Base-by-base conservation (phyloP, 768 basidiomycete genomes). In the Phylloporus rhodoxanthus region DNA sequence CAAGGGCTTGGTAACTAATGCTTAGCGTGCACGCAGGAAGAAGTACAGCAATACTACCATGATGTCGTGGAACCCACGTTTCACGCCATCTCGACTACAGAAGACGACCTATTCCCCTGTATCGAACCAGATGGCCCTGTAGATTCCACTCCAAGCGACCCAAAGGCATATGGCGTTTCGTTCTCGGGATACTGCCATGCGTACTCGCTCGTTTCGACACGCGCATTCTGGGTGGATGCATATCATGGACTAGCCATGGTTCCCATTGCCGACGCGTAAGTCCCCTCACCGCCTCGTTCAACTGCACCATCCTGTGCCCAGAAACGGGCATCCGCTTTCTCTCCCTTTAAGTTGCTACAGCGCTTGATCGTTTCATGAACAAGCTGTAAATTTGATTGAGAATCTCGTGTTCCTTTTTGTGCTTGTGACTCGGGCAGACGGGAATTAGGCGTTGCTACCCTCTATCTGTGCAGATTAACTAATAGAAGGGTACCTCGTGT, bases 241-340 rank as follows among this genome's bases (percentile, higher is more conserved):
- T 92, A 81, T 61, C 89, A 91, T 62, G 81, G 81, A 6, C 70
- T 93, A 15, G 77, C 85, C 1, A 85, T 95, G 77, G 87, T 91
- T 17, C 90, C 91, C 4, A 77, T 91, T 54, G 88, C 88, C 28
- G 91, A 93, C 69, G 77, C 77, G 86, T 89, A 62, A 66, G 83
- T 76, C 20, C 17, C 34, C 34, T 36, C 33, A 25, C 15, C 20
- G 19, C 8, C 41, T 26, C 30, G 26, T 17, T 29, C 46, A 8
- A 21, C 41, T 45, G 7, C 15, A 33, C 20, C 55, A 43, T 46
- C 42, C 52, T 38, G 48, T 55, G 14, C 29, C 59, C 45, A 4
- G 40, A 51, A 48, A 47, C n/a, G 34, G 61, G 28, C 43, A 45
- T 37, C 36, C 32, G 9, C 5, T 20, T 45, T 43, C 7, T 49